Base-by-base conservation (phyloP, 495 filamentous ascomycete species). In the Chaetomium fimeti region DNA sequence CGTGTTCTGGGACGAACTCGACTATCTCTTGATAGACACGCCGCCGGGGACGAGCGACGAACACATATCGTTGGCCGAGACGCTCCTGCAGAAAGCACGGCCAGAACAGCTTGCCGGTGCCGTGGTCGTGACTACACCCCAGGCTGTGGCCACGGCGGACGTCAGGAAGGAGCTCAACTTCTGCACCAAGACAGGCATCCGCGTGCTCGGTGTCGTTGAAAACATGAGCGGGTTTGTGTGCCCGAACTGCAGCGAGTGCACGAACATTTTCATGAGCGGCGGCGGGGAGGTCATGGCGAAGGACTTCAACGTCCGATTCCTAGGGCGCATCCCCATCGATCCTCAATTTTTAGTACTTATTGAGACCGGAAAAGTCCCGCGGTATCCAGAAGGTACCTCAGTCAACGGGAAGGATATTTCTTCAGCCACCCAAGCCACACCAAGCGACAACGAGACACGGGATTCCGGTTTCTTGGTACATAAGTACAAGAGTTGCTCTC, bases 141-240 rank as follows among this genome's bases (percentile, higher is more conserved):
- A 98, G 76, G 95, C 93, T 2, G 88, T 98, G 36, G 88, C 91
- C 28, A 96, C 92, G 12, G 89, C 89, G 4, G 94, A 98, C 74
- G 94, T 98, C 47, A 85, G 89, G 71, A 98, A 98, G 76, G 95
- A 98, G 73, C 83, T 98, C 51, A 97, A 97, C 72, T 98, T 98
- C 71, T 98, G 94, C 75, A 79, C 78, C 27, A 97, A 97, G 79
- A 92, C 90, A 8, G 85, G 86, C 22, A 86, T 98, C 47, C 78
- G 84, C 15, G 85, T 96, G 22, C 79, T 97, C 38, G 94, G 94
- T 0, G 92, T 98, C 3, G 82, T 98, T 43, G 94, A 98, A 79
- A 98, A 98, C 76, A 98, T 98, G 95, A 88, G 89, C 28, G 94
- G 94, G 2, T 98, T 93, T 76, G 89, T 96, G 60, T 98, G 94